A percentile compares a stretch with the other conserved stretches of the same genome.
phyloP scores from a whole-genome alignment of 2,329 filamentous ascomycete genomes.

The Botrytis aclada region DNA sequence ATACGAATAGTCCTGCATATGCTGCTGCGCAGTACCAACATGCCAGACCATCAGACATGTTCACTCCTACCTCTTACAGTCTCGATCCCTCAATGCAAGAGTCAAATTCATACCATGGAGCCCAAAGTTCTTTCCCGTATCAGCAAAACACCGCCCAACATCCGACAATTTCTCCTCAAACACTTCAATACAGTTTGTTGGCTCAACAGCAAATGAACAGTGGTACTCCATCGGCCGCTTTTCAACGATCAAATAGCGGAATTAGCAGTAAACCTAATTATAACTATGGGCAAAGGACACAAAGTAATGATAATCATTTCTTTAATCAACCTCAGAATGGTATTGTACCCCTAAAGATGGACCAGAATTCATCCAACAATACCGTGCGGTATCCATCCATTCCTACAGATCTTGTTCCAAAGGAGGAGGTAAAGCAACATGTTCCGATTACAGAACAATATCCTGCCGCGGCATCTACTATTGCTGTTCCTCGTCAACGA shows the following conservation, averaged over 20 bases:
- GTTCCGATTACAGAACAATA: constrained; percentile 15
- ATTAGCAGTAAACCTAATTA: constrained; percentile 21
- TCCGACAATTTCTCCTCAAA: constrained; percentile 35
- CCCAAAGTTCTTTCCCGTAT: constrained; percentile 33
- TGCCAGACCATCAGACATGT: constrained; percentile 31
- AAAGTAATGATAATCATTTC: constrained; percentile 23
- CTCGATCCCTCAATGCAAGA: constrained; percentile 34
- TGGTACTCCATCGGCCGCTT: constrained; percentile 22
- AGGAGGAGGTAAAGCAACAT: constrained; percentile 19
- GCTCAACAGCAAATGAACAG: constrained; percentile 27
- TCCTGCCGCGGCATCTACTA: neutral
- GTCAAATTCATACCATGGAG: constrained; percentile 27
- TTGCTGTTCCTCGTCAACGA: constrained; percentile 5
- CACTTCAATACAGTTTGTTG: constrained; percentile 33
- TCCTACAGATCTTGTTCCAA: constrained; percentile 16
- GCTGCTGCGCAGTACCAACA: constrained; percentile 31
- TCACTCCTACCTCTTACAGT: constrained; percentile 27
- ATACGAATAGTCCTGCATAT: constrained; percentile 34
- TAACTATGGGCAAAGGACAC: constrained; percentile 23
- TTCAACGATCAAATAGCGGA: constrained; percentile 27
- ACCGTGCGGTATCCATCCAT: constrained; percentile 24
- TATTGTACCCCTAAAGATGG: constrained; percentile 21
- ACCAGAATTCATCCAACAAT: constrained; percentile 19
- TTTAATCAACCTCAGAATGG: constrained; percentile 23
- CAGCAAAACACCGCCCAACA: constrained; percentile 23